Evolutionary conservation across 306 rosid genomes (phyloP).

Genomic region (Cyclanthera cordifolia): DNA sequence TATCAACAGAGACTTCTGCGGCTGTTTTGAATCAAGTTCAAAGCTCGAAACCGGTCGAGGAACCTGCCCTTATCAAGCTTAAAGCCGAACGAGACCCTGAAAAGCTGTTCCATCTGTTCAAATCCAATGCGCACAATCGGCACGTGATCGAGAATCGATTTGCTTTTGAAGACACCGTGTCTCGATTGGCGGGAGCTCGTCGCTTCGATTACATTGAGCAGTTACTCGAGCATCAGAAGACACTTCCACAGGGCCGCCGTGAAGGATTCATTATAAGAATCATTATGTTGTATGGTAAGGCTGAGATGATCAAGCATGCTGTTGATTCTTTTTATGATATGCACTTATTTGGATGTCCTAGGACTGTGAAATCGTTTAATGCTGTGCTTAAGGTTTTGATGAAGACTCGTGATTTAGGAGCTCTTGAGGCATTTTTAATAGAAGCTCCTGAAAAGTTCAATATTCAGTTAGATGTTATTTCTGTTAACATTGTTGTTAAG

Average conservation of each 20-base stretch:
- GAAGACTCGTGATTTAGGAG: constrained; percentile 23
- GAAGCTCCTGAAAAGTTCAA: constrained; percentile 21
- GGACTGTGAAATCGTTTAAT: constrained; percentile 67
- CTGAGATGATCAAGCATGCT: constrained; percentile 58
- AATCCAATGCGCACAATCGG: constrained; percentile 54
- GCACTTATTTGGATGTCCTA: constrained; percentile 35
- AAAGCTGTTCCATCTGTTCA: constrained; percentile 42
- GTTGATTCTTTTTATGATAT: constrained; percentile 42
- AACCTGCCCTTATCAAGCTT: constrained; percentile 41
- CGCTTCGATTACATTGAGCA: constrained; percentile 56
- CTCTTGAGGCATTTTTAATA: constrained; percentile 21
- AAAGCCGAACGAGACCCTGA: constrained; percentile 58
- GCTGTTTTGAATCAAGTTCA: constrained; percentile 12
- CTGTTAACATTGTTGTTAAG: constrained; percentile 50
- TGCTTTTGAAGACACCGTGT: constrained; percentile 58
- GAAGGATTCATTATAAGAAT: constrained; percentile 63
- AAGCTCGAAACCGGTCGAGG: constrained; percentile 25
- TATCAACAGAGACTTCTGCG: constrained; percentile 11
- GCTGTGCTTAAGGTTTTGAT: constrained; percentile 53
- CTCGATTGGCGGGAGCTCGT: constrained; percentile 51
- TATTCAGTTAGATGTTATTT: constrained; percentile 32
- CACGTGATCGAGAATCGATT: constrained; percentile 47
- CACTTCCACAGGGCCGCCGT: constrained; percentile 57
- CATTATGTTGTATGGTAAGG: constrained; percentile 56
- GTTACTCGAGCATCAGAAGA: constrained; percentile 59